phyloP scores from a whole-genome alignment of 441 rosid species.

The Oxalis stricta region DNA sequence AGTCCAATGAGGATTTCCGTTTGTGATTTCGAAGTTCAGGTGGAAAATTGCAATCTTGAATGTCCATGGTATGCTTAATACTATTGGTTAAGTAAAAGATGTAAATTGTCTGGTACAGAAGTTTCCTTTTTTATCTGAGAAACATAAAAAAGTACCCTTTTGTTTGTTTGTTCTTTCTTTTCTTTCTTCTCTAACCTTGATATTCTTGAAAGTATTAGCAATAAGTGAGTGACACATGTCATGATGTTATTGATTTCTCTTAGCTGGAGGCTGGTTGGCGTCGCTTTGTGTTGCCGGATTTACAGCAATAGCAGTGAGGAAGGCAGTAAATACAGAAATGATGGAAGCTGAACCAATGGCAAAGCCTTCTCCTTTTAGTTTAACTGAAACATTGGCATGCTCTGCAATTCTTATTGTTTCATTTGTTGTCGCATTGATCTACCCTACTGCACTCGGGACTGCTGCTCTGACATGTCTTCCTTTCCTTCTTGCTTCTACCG shows the following conservation, averaged over 20 bases:
- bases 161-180: too few species aligned
- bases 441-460: constrained; percentile 63
- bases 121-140: too few species aligned
- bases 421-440: constrained; percentile 47
- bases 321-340: constrained; percentile 76
- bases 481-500: constrained; percentile 82
- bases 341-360: constrained; percentile 85
- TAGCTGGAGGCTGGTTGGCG: constrained; percentile 94
- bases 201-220: background rate
- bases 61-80: too few species aligned
- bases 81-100: too few species aligned
- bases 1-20: too few species aligned
- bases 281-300: constrained; percentile 85
- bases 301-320: constrained; percentile 77
- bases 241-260: constrained; percentile 8
- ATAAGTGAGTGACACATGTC: too few species aligned
- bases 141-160: too few species aligned
- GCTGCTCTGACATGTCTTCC: constrained; percentile 82
- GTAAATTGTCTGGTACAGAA: too few species aligned
- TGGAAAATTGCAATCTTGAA: too few species aligned
- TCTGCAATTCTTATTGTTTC: constrained; percentile 58
- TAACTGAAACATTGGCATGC: constrained; percentile 61
- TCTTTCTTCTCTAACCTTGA: background rate
- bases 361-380: constrained; percentile 69
- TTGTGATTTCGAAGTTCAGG: too few species aligned